A percentile compares a stretch with the other conserved stretches of the same genome.
Conservation (phyloP, 345 rosid genomes). For the Citrus inodora region DNA sequence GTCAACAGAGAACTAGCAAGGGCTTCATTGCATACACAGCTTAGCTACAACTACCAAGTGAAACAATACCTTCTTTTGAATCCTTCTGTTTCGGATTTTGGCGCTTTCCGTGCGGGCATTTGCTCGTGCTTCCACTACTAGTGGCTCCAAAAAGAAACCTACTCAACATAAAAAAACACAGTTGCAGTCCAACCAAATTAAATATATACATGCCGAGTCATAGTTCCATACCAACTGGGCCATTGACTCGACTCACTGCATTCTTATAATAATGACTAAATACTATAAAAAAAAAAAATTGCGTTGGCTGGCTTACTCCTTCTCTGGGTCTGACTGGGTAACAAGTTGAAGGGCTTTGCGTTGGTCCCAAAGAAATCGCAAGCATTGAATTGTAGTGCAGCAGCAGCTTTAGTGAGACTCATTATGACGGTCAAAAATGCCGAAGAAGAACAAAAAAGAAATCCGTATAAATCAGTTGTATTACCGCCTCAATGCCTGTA, state of each 20-base stretch:
- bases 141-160: constrained; percentile 30
- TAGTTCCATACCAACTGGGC: neutral
- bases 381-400: constrained; percentile 27
- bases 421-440: neutral
- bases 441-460: neutral
- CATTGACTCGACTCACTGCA: neutral
- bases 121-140: constrained; percentile 49
- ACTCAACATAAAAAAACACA: neutral
- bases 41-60: neutral
- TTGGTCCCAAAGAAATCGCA: constrained; percentile 27
- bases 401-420: constrained; percentile 21
- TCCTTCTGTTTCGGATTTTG: constrained; percentile 62
- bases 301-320: constrained; percentile 25
- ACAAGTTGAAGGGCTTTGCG: constrained; percentile 9
- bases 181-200: neutral
- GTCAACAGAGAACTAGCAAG: neutral
- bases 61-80: constrained; percentile 58
- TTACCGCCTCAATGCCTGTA: constrained; percentile 4
- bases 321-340: constrained; percentile 12
- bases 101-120: constrained; percentile 58
- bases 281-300: neutral
- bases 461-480: neutral
- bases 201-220: neutral
- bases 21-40: neutral
- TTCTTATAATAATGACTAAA: neutral